These are phyloP conservation scores for Handroanthus guayacan DNA, from an alignment of 257 asterid species.

Conservation along the genomic window DNA sequence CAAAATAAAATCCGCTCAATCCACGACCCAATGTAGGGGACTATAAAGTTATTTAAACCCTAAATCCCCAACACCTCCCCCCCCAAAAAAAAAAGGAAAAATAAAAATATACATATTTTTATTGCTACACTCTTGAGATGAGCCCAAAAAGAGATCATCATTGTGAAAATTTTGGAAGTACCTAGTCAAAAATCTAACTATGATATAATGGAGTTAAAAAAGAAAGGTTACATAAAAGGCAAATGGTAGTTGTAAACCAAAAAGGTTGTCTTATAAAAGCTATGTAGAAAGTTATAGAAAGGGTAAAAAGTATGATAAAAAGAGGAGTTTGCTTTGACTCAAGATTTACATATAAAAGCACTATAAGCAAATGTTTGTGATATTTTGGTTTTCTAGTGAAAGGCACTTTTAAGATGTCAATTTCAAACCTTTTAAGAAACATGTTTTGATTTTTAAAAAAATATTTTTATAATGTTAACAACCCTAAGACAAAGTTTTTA, in stretches of 20 bases:
- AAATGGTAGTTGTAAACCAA: constrained; percentile 25
- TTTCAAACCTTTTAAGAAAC: constrained; percentile 13
- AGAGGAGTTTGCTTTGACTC: background rate
- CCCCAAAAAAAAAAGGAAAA: no score
- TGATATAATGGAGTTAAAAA: constrained; percentile 1
- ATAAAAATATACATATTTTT: no score
- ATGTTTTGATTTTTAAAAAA: background rate
- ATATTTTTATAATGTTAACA: no score
- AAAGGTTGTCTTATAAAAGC: constrained; percentile 38
- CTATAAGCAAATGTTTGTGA: background rate
- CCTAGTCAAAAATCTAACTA: background rate
- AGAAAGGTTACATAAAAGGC: constrained; percentile 33
- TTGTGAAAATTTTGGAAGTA: constrained; percentile 21
- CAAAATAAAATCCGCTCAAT: no score
- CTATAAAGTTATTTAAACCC: no score
- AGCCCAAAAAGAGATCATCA: constrained; percentile 32
- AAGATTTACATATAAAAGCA: background rate
- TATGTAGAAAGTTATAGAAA: constrained; percentile 42
- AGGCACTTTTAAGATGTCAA: background rate
- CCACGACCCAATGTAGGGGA: no score
- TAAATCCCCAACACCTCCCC: no score
- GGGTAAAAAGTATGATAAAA: constrained; percentile 23
- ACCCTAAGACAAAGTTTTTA: no score
- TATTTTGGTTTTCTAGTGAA: background rate
- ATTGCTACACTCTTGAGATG: constrained; percentile 7